Percentiles rank a stretch among this genome's conserved stretches.
Evolutionary conservation across 345 rosid genomes (phyloP).

Genomic region (Eucalyptus brandiana): DNA sequence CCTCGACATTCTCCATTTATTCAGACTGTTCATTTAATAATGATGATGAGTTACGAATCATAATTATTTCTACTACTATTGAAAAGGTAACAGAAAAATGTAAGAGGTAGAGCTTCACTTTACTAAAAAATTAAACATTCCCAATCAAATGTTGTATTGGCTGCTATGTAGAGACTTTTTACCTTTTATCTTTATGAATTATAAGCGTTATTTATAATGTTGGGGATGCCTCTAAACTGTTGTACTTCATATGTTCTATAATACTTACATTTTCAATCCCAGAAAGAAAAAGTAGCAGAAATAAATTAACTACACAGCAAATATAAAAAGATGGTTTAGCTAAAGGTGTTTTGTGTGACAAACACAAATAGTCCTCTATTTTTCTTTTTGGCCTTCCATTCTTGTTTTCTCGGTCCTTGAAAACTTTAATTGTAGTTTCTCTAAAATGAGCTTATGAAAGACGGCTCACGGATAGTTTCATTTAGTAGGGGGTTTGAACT

Average conservation of each 20-base stretch:
- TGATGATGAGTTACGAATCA: background rate
- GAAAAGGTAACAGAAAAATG: no score
- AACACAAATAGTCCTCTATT: background rate
- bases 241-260: background rate
- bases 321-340: background rate
- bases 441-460: background rate
- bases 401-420: background rate
- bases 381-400: background rate
- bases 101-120: background rate
- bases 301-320: background rate
- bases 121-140: background rate
- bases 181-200: no score
- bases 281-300: rapidly evolving
- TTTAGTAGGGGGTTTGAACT: background rate
- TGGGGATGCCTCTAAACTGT: background rate
- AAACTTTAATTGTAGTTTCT: background rate
- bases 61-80: background rate
- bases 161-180: no score
- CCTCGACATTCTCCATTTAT: background rate
- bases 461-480: background rate
- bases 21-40: background rate
- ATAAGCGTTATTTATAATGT: rapidly evolving
- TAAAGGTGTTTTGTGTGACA: background rate
- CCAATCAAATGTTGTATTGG: background rate
- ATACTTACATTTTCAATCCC: no score